Conservation (phyloP, 768 basidiomycete genomes). For the Collybia mongolica region DNA sequence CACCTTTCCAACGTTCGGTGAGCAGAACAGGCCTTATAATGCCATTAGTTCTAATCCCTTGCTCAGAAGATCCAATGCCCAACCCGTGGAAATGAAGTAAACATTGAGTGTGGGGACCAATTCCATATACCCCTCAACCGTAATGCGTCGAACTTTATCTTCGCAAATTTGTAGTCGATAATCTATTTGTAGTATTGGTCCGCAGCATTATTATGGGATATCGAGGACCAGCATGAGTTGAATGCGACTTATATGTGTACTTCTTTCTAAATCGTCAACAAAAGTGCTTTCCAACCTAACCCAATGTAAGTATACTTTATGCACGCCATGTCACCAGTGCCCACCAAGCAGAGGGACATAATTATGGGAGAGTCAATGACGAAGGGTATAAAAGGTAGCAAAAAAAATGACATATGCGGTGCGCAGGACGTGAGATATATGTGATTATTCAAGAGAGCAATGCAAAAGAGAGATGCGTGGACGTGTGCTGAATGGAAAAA, state of each 20-base stretch:
- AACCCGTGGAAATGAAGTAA: conserved; percentile 4
- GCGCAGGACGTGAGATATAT: conserved; percentile 17
- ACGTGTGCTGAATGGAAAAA: conserved; percentile 16
- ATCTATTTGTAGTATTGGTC: too few species aligned
- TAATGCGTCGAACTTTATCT: too few species aligned
- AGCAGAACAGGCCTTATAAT: background rate
- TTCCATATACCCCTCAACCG: too few species aligned
- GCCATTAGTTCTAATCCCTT: background rate
- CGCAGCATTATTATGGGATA: too few species aligned
- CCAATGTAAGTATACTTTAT: conserved; percentile 14
- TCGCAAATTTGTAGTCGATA: too few species aligned
- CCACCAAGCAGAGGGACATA: conserved; percentile 5
- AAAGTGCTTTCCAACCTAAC: background rate
- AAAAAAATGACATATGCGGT: conserved; percentile 30
- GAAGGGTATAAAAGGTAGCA: conserved; percentile 31
- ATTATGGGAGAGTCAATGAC: conserved; percentile 22
- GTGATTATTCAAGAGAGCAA: conserved; percentile 23
- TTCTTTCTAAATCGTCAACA: too few species aligned
- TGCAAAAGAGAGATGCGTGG: conserved; percentile 20
- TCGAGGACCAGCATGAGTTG: too few species aligned
- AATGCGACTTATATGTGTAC: too few species aligned
- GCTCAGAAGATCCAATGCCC: background rate
- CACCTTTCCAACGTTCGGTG: background rate
- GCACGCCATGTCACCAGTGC: conserved; percentile 3
- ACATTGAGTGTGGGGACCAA: background rate